Percentiles rank a stretch among this genome's conserved stretches.
phyloP scores from a whole-genome alignment of 1,284 basidiomycete genomes.

The Fomitopsis schrenkii region DNA sequence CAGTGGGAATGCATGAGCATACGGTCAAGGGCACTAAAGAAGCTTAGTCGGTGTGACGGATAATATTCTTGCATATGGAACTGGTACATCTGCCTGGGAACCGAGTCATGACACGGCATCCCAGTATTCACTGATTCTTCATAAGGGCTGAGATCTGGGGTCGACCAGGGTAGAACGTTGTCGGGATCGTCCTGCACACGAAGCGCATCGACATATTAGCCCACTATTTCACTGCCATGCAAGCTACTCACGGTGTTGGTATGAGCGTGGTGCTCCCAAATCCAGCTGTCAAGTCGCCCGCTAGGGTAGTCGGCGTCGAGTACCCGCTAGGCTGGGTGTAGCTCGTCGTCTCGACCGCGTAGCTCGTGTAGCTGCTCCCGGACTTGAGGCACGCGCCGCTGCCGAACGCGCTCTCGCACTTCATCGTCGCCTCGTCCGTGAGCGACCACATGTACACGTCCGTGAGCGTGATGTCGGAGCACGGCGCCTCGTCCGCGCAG shows the following conservation, averaged over 20 bases:
- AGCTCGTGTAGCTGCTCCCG: constrained; percentile 19
- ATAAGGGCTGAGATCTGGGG: constrained; percentile 24
- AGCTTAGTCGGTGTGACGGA: too few species aligned
- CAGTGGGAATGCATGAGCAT: too few species aligned
- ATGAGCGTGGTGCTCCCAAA: constrained; percentile 29
- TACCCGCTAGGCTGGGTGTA: constrained; percentile 24
- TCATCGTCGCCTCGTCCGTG: constrained; percentile 24
- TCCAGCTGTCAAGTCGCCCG: constrained; percentile 25
- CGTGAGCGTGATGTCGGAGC: constrained; percentile 25
- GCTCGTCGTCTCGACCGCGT: constrained; percentile 20
- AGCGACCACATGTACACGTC: constrained; percentile 32
- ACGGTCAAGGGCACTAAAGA: too few species aligned
- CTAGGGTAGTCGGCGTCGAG: constrained; percentile 25
- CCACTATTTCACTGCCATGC: neutral
- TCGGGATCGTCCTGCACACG: constrained; percentile 26
- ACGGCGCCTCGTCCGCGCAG: constrained; percentile 31
- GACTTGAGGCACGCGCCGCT: constrained; percentile 26
- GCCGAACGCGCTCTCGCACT: constrained; percentile 31
- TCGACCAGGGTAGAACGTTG: constrained; percentile 27
- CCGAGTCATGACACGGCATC: neutral
- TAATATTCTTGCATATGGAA: too few species aligned
- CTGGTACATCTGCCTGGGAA: too few species aligned
- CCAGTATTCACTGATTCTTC: constrained; percentile 13
- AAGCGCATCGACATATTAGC: neutral
- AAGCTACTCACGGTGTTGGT: constrained; percentile 28